A percentile compares a stretch with the other conserved stretches of the same genome.
phyloP scores from a whole-genome alignment of 208 protist genomes.

The Leptomonas seymouri region DNA sequence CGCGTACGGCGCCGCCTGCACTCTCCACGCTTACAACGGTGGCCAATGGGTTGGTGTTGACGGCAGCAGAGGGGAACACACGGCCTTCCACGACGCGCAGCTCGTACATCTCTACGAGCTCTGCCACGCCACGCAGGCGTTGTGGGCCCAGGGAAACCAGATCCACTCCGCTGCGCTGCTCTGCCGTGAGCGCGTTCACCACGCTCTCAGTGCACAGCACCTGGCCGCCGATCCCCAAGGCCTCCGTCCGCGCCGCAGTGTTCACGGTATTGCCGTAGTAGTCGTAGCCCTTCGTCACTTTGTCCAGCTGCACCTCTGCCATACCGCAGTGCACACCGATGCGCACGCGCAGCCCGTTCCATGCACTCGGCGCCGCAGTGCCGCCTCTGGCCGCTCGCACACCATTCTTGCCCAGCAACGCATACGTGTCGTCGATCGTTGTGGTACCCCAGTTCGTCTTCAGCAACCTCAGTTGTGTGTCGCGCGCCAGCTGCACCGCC shows the following conservation, averaged over 20 bases:
- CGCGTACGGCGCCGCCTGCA: background rate
- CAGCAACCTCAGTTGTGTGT: conserved; percentile 50
- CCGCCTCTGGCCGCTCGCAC: conserved; percentile 13
- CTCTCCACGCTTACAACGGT: background rate
- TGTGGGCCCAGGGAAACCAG: conserved; percentile 36
- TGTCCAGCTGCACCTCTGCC: conserved; percentile 49
- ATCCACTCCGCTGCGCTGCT: conserved; percentile 30
- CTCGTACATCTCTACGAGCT: conserved; percentile 64
- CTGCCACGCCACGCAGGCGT: conserved; percentile 54
- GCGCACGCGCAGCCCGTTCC: conserved; percentile 57
- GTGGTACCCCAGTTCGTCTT: conserved; percentile 52
- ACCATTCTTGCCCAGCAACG: conserved; percentile 1
- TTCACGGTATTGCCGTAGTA: conserved; percentile 85
- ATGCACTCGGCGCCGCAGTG: conserved; percentile 28
- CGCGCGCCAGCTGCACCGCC: conserved; percentile 48
- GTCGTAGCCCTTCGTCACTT: conserved; percentile 77
- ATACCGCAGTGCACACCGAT: conserved; percentile 63
- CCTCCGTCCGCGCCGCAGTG: conserved; percentile 77
- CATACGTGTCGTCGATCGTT: conserved; percentile 42
- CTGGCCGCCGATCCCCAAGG: conserved; percentile 75
- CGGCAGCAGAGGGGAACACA: conserved; percentile 18
- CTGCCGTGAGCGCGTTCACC: conserved; percentile 34
- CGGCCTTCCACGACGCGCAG: conserved; percentile 51
- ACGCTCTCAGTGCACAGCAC: conserved; percentile 53
- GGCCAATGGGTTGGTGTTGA: conserved; percentile 18